Percentiles rank a stretch among this genome's conserved stretches.
Evolutionary conservation across 768 basidiomycete genomes (phyloP).

Genomic region (Boletus speciosus): DNA sequence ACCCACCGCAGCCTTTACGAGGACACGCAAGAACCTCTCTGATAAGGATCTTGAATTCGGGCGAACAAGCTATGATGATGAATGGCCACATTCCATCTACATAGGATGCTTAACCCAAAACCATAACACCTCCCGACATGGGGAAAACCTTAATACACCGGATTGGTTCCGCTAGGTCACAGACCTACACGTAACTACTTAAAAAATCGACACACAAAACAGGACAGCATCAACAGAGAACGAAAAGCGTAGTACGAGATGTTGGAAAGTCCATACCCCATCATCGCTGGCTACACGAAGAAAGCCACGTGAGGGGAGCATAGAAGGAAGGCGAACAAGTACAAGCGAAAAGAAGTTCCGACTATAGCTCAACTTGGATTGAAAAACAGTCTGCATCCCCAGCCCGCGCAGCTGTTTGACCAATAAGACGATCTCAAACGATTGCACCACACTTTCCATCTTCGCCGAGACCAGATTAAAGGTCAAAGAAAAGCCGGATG

Average conservation of each 20-base stretch:
- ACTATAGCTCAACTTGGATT: constrained; percentile 13
- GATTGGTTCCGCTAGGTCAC: neutral
- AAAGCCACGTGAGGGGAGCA: neutral
- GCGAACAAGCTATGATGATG: neutral
- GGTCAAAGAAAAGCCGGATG: constrained; percentile 30
- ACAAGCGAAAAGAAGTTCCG: neutral
- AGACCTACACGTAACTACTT: constrained; percentile 5
- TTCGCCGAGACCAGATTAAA: constrained; percentile 25
- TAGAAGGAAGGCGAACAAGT: neutral
- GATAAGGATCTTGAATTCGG: neutral
- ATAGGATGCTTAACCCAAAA: neutral
- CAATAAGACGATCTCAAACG: constrained; percentile 28
- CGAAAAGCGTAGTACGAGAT: constrained; percentile 2
- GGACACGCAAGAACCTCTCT: neutral
- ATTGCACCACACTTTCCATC: constrained; percentile 14
- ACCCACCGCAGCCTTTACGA: no score
- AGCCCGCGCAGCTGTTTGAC: constrained; percentile 26
- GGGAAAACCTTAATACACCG: neutral
- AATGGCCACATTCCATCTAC: neutral
- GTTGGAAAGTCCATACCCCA: neutral
- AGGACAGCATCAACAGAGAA: constrained; percentile 2
- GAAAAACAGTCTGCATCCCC: constrained; percentile 19
- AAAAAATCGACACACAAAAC: neutral
- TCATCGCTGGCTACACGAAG: neutral
- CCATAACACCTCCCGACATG: neutral